Percentiles rank a stretch among this genome's conserved stretches.
Evolutionary conservation across 2,329 filamentous ascomycete genomes (phyloP).

Genomic region (Penicillium sp.): DNA sequence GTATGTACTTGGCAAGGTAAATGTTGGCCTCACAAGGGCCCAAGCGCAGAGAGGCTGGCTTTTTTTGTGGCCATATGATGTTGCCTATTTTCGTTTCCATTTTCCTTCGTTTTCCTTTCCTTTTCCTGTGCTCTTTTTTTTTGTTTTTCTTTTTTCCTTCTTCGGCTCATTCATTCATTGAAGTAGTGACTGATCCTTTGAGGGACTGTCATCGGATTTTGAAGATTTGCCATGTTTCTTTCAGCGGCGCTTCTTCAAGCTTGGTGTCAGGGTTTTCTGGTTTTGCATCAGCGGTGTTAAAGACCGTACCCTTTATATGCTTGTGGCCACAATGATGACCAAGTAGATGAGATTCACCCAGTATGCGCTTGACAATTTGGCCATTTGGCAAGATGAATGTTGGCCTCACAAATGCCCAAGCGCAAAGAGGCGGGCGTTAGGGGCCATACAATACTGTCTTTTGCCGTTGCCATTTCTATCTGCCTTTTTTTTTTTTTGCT

Average conservation of each 20-base stretch:
- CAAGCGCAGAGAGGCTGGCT: too few species aligned
- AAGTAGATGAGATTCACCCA: conserved; percentile 22
- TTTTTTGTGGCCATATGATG: too few species aligned
- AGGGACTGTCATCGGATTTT: conserved; percentile 11
- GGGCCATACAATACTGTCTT: too few species aligned
- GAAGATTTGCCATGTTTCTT: conserved; percentile 24
- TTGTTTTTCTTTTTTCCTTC: too few species aligned
- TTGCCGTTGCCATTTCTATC: background rate
- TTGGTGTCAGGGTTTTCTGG: background rate
- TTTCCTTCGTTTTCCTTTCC: background rate
- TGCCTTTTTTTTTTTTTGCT: background rate
- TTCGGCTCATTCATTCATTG: background rate
- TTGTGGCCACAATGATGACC: conserved; percentile 11
- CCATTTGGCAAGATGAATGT: too few species aligned
- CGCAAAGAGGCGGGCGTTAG: too few species aligned
- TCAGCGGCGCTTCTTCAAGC: conserved; percentile 18
- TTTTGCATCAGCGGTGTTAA: background rate
- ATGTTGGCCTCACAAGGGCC: too few species aligned
- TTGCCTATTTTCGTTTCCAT: too few species aligned
- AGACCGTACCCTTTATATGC: background rate
- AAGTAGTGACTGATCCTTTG: conserved; percentile 25
- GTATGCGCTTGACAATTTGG: too few species aligned
- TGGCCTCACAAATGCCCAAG: too few species aligned
- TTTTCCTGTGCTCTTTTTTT: background rate
- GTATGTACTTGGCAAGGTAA: too few species aligned